phyloP scores from a whole-genome alignment of 257 asterid species.

The Solanum sejunctum region DNA sequence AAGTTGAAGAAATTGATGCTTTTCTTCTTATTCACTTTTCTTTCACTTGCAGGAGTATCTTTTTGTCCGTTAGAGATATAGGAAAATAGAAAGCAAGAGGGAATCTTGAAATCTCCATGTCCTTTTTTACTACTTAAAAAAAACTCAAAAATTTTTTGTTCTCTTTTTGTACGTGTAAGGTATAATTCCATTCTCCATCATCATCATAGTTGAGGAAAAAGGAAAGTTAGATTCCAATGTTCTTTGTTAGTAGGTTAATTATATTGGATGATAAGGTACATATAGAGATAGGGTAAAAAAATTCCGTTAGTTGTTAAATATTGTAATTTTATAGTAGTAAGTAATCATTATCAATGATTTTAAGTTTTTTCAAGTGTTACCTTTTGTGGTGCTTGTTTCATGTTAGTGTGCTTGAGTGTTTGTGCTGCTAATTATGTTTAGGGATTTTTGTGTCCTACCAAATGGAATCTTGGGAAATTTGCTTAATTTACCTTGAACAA shows the following conservation, averaged over 20 bases:
- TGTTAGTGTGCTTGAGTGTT: constrained; percentile 1
- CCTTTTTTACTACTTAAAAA: neutral
- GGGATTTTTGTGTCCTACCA: neutral
- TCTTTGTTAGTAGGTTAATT: neutral
- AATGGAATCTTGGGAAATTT: neutral
- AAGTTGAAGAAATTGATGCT: constrained; percentile 26
- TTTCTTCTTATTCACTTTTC: constrained; percentile 52
- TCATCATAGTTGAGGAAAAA: neutral
- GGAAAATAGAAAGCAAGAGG: constrained; percentile 4
- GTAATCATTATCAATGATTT: neutral
- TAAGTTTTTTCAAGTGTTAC: neutral
- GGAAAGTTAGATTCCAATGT: constrained; percentile 11
- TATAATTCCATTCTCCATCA: constrained; percentile 8
- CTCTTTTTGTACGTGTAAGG: constrained; percentile 7
- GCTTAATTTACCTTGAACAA: neutral
- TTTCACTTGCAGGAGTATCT: constrained; percentile 27
- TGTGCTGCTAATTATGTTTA: neutral
- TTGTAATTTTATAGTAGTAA: neutral
- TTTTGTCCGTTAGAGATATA: constrained; percentile 33
- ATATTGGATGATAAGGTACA: neutral
- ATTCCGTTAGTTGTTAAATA: neutral
- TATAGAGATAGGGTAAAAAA: neutral
- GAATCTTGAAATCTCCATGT: constrained; percentile 38
- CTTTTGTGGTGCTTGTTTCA: constrained; percentile 1
- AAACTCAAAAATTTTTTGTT: neutral